Percentiles rank a stretch among this genome's conserved stretches.
phyloP scores from a whole-genome alignment of 345 rosid species.

The Sapria himalayana region DNA sequence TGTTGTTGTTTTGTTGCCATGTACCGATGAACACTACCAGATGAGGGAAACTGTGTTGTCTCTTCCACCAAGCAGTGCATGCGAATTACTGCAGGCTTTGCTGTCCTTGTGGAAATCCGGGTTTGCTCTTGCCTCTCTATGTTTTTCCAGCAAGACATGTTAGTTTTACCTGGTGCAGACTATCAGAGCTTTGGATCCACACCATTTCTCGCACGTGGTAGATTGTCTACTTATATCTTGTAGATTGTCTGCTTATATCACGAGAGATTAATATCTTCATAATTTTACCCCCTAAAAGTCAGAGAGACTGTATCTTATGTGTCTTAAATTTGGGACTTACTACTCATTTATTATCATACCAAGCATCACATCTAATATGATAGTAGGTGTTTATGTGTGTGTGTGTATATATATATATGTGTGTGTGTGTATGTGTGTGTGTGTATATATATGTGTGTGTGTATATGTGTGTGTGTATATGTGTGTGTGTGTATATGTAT shows the following conservation, averaged over 20 bases:
- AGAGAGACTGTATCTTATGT: neutral
- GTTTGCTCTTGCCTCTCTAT: slow-evolving; percentile 18
- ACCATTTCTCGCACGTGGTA: no score
- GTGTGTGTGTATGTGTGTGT: no score
- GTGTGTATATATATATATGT: no score
- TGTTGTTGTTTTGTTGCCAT: slow-evolving; percentile 6
- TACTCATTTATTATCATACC: no score
- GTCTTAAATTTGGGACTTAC: slow-evolving; percentile 1
- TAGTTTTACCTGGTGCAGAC: neutral
- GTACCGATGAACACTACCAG: no score
- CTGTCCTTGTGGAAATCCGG: slow-evolving; percentile 64
- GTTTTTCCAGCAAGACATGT: neutral
- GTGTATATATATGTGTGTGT: no score
- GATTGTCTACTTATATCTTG: no score
- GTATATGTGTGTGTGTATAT: no score
- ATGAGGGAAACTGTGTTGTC: slow-evolving; percentile 47
- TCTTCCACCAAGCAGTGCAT: slow-evolving; percentile 41
- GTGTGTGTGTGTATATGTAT: no score
- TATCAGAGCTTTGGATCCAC: slow-evolving; percentile 3
- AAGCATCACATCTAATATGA: no score
- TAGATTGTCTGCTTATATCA: neutral
- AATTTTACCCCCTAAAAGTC: neutral
- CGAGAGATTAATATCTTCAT: neutral
- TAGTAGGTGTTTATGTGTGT: no score
- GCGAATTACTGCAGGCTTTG: slow-evolving; percentile 43